A percentile compares a stretch with the other conserved stretches of the same genome.
Conservation (phyloP, 106 monocot genomes). For the Dioscorea dumetorum region DNA sequence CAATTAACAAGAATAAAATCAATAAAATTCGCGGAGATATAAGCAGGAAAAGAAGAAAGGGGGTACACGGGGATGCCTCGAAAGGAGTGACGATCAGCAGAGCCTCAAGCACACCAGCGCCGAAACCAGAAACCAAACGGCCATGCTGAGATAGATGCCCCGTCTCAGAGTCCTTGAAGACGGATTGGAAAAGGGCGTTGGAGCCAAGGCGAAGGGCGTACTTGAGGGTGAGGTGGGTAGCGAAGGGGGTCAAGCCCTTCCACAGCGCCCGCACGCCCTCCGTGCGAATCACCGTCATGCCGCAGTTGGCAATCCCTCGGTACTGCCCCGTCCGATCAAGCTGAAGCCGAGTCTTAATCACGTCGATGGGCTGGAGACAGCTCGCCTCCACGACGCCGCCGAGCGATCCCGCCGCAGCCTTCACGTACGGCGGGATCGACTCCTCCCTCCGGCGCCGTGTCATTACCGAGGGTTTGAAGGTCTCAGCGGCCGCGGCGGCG, state of each 20-base stretch:
- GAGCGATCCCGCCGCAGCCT: constrained; percentile 71
- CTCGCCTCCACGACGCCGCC: constrained; percentile 90
- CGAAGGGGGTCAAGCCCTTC: constrained; percentile 84
- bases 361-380: constrained; percentile 98
- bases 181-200: constrained; percentile 40
- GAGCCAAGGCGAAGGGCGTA: constrained; percentile 74
- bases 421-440: constrained; percentile 53
- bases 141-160: constrained; percentile 9
- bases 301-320: constrained; percentile 66
- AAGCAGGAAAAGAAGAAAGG: neutral
- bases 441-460: neutral
- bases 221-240: constrained; percentile 76
- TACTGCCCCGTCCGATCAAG: constrained; percentile 70
- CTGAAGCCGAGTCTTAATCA: constrained; percentile 93
- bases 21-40: too few species aligned
- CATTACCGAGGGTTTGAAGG: neutral
- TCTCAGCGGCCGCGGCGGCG: neutral
- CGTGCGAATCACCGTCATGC: constrained; percentile 27
- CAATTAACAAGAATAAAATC: too few species aligned
- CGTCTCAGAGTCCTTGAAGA: constrained; percentile 19
- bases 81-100: constrained; percentile 94
- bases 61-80: constrained; percentile 26
- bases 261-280: constrained; percentile 72
- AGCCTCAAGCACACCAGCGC: constrained; percentile 93
- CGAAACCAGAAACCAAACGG: constrained; percentile 38